These are phyloP conservation scores for Alternaria sp. DNA, from an alignment of 2,329 filamentous ascomycete species.

Conservation along the genomic window DNA sequence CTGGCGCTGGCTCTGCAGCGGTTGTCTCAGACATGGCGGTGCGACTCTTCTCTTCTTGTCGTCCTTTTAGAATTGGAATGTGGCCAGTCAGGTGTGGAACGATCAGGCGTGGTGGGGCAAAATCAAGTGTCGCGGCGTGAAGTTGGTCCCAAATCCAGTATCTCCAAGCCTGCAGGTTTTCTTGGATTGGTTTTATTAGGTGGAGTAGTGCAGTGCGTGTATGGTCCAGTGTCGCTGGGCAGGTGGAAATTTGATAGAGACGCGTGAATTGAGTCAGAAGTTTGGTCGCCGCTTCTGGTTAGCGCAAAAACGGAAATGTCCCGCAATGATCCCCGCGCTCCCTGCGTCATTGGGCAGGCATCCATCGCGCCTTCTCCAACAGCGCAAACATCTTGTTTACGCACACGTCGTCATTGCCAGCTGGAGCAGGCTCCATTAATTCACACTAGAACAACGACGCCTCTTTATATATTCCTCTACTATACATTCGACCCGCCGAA, in stretches of 20 bases:
- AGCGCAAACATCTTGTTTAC: neutral
- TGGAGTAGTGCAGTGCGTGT: neutral
- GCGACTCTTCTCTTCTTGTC: neutral
- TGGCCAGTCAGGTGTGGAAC: constrained; percentile 7
- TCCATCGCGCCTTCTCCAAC: neutral
- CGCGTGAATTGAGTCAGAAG: constrained; percentile 28
- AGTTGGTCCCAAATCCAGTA: neutral
- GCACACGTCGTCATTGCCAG: neutral
- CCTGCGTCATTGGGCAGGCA: constrained; percentile 18
- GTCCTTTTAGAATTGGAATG: neutral
- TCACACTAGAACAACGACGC: neutral
- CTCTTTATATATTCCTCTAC: too few species aligned
- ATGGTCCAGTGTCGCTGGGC: constrained; percentile 6
- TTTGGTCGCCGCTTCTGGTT: constrained; percentile 4
- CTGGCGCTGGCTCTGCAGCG: constrained; percentile 22
- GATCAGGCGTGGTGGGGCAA: constrained; percentile 16
- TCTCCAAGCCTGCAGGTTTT: neutral
- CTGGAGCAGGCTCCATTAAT: neutral
- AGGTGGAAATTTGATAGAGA: constrained; percentile 23
- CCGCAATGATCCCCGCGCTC: constrained; percentile 10
- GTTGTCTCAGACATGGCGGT: constrained; percentile 35
- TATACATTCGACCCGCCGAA: neutral
- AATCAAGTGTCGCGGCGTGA: neutral
- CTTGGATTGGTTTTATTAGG: neutral
- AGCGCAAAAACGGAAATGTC: constrained; percentile 16